Percentiles rank a stretch among this genome's conserved stretches.
phyloP scores from a whole-genome alignment of 768 basidiomycete species.

The Hebeloma cylindrosporum region DNA sequence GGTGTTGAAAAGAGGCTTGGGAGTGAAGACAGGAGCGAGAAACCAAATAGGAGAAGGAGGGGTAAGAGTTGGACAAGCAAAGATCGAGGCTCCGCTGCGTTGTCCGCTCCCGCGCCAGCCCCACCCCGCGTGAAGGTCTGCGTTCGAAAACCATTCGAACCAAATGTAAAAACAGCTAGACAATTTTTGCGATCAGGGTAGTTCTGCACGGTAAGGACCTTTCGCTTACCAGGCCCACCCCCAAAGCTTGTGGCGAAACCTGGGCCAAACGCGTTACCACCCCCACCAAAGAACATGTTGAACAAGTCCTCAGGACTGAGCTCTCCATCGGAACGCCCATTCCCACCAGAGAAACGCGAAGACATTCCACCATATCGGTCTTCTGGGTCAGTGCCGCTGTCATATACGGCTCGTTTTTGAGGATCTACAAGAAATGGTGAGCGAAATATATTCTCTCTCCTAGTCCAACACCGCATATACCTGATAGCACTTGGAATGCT shows the following conservation, averaged over 20 bases:
- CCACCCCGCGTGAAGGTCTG: conserved; percentile 26
- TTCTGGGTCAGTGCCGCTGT: conserved; percentile 88
- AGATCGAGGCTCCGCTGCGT: conserved; percentile 51
- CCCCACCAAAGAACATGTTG: conserved; percentile 97
- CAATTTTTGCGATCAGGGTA: conserved; percentile 6
- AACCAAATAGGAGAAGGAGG: conserved; percentile 76
- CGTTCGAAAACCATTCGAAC: conserved; percentile 78
- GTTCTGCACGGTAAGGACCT: background rate
- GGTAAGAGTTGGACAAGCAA: conserved; percentile 79
- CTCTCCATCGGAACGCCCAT: conserved; percentile 71
- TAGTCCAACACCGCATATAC: conserved; percentile 31
- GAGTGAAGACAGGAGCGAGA: conserved; percentile 80
- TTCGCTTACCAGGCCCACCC: conserved; percentile 49
- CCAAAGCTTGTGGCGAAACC: conserved; percentile 54
- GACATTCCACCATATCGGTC: conserved; percentile 73
- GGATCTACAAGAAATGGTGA: conserved; percentile 57
- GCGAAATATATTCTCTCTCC: conserved; percentile 3
- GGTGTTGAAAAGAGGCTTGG: conserved; percentile 72
- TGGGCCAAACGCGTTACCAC: conserved; percentile 41
- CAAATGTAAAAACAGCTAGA: conserved; percentile 75
- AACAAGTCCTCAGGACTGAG: conserved; percentile 95
- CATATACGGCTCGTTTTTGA: conserved; percentile 86
- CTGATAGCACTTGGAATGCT: conserved; percentile 93
- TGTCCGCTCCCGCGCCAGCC: conserved; percentile 14
- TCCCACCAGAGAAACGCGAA: conserved; percentile 48